Conservation (phyloP, 768 basidiomycete genomes). For the Boletales sp. region DNA sequence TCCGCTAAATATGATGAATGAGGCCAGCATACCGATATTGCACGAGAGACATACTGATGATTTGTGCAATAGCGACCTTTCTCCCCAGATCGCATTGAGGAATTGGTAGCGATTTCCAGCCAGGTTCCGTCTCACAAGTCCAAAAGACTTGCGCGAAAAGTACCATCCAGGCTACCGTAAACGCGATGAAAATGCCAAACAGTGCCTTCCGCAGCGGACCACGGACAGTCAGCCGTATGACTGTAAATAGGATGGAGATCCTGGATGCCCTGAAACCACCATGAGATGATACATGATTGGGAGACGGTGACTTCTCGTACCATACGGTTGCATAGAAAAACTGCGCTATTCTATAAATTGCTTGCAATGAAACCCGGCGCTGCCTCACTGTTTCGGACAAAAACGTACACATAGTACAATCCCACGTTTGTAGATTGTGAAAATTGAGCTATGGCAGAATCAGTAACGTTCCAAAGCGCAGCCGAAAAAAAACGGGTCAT, state of each 20-base stretch:
- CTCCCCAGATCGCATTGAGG: not conserved
- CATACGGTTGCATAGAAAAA: conserved; percentile 5
- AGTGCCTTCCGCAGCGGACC: not conserved
- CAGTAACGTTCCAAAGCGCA: not conserved
- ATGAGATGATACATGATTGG: not conserved
- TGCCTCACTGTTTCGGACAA: not conserved
- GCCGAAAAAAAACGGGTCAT: too few relatives aligned
- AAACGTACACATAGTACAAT: conserved; percentile 4
- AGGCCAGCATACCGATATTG: not conserved
- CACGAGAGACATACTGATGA: not conserved
- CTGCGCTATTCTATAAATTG: not conserved
- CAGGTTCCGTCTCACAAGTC: conserved; percentile 1
- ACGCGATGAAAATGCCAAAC: not conserved
- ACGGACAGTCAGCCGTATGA: not conserved
- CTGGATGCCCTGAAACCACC: not conserved
- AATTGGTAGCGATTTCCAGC: not conserved
- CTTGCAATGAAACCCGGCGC: not conserved
- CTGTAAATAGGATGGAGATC: conserved; percentile 3
- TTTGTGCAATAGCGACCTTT: not conserved
- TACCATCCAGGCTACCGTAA: not conserved
- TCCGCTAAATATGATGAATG: not conserved
- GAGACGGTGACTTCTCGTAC: not conserved
- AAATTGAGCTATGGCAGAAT: not conserved
- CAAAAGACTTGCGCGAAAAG: conserved; percentile 7
- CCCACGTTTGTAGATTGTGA: not conserved